These are phyloP conservation scores for Erysimum cheiranthoides DNA, from an alignment of 345 rosid genomes.

Conservation along the genomic window DNA sequence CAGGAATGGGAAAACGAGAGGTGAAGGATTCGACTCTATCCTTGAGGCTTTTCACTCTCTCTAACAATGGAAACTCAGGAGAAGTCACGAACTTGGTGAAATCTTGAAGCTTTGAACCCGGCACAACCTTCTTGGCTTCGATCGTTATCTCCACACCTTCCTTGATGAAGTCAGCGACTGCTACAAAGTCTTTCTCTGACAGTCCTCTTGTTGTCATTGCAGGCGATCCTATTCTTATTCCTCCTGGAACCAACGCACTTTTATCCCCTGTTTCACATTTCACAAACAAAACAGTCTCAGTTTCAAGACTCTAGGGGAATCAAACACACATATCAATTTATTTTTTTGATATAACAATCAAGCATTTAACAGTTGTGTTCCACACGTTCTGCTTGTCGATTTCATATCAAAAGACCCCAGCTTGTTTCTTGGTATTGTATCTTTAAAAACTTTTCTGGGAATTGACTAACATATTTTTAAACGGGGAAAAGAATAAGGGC, in stretches of 20 bases:
- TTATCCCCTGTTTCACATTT: conserved; percentile 67
- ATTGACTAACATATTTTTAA: background rate
- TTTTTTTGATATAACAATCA: background rate
- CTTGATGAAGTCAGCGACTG: conserved; percentile 70
- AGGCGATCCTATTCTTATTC: conserved; percentile 89
- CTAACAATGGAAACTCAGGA: conserved; percentile 48
- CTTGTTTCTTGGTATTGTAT: no score
- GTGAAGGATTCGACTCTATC: conserved; percentile 73
- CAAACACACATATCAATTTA: background rate
- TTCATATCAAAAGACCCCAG: background rate
- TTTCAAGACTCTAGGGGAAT: background rate
- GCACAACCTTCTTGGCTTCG: conserved; percentile 54
- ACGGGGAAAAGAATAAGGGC: background rate
- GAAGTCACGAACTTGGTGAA: conserved; percentile 45
- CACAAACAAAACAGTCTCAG: conserved; percentile 2
- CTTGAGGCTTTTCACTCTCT: conserved; percentile 60
- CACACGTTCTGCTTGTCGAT: background rate
- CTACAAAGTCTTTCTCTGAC: conserved; percentile 67
- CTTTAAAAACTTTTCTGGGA: background rate
- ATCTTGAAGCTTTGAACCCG: conserved; percentile 61
- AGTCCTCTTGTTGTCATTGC: conserved; percentile 94
- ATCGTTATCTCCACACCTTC: conserved; percentile 76
- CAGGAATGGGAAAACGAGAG: conserved; percentile 80
- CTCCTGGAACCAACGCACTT: conserved; percentile 91
- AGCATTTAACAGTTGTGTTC: background rate